These are phyloP conservation scores for Phytopythium delawarense DNA, from an alignment of 352 stramenopile genomes.

Conservation along the genomic window DNA sequence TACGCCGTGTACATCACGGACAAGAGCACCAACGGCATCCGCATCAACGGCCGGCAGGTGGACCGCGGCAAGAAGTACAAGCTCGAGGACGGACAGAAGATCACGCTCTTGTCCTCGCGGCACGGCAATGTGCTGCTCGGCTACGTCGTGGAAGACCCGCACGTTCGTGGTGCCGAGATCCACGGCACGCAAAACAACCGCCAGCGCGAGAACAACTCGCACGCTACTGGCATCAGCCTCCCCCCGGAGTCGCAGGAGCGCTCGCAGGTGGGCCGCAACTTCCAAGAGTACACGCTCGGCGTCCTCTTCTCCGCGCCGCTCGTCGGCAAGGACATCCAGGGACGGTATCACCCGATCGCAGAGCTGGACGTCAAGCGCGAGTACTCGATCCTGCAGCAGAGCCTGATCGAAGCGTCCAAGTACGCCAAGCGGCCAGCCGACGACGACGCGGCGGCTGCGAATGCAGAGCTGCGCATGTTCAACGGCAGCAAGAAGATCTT, in stretches of 20 bases:
- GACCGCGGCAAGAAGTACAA: constrained; percentile 44
- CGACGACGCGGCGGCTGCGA: background rate
- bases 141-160: constrained; percentile 74
- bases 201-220: constrained; percentile 4
- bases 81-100: constrained; percentile 58
- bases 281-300: constrained; percentile 82
- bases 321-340: constrained; percentile 87
- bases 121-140: constrained; percentile 58
- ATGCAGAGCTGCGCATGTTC: constrained; percentile 6
- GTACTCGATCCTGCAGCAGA: constrained; percentile 78
- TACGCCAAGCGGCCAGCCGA: constrained; percentile 39
- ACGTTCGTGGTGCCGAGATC: constrained; percentile 39
- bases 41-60: constrained; percentile 54
- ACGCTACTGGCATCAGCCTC: constrained; percentile 7
- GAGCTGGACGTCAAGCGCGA: constrained; percentile 79
- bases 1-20: constrained; percentile 61
- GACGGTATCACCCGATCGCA: constrained; percentile 89
- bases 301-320: constrained; percentile 94
- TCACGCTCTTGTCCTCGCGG: constrained; percentile 64
- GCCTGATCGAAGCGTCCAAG: constrained; percentile 65
- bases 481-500: constrained; percentile 31
- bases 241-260: constrained; percentile 38
- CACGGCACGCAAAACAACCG: constrained; percentile 6
- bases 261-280: constrained; percentile 48
- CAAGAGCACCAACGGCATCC: constrained; percentile 67